Conservation (phyloP, 2,329 filamentous ascomycete genomes). For the Paraphaeosphaeria sporulosa region DNA sequence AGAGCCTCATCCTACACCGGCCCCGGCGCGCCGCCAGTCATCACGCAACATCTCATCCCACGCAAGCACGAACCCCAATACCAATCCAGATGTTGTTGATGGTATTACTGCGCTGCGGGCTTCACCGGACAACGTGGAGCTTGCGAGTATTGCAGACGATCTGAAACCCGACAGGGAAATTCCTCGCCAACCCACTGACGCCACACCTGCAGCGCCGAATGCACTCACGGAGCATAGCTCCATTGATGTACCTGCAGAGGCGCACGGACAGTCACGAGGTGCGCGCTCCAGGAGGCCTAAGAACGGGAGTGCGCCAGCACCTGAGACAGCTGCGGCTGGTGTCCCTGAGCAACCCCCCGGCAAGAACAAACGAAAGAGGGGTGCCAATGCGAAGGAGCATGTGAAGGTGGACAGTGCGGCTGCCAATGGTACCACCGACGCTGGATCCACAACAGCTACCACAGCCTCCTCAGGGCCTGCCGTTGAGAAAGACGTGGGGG, state of each 20-base stretch:
- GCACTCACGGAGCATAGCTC: constrained; percentile 28
- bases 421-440: constrained; percentile 25
- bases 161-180: constrained; percentile 18
- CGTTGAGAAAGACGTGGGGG: constrained; percentile 30
- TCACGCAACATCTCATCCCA: constrained; percentile 28
- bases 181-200: constrained; percentile 18
- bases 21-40: constrained; percentile 37
- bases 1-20: constrained; percentile 35
- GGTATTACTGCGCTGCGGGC: constrained; percentile 52
- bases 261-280: constrained; percentile 17
- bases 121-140: constrained; percentile 52
- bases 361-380: constrained; percentile 37
- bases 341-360: constrained; percentile 20
- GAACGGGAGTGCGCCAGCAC: constrained; percentile 11
- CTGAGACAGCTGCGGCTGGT: constrained; percentile 24
- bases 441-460: background rate
- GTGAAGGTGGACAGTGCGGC: constrained; percentile 37
- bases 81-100: constrained; percentile 53
- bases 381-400: constrained; percentile 24
- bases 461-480: constrained; percentile 15
- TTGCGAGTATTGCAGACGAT: constrained; percentile 1
- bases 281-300: constrained; percentile 15
- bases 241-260: constrained; percentile 22
- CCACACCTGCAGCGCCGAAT: constrained; percentile 23
- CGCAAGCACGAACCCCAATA: constrained; percentile 40